Evolutionary conservation across 2,329 filamentous ascomycete genomes (phyloP), one percentile per base, ranked within the genome.

Genomic region (Lachnellula suecica): DNA sequence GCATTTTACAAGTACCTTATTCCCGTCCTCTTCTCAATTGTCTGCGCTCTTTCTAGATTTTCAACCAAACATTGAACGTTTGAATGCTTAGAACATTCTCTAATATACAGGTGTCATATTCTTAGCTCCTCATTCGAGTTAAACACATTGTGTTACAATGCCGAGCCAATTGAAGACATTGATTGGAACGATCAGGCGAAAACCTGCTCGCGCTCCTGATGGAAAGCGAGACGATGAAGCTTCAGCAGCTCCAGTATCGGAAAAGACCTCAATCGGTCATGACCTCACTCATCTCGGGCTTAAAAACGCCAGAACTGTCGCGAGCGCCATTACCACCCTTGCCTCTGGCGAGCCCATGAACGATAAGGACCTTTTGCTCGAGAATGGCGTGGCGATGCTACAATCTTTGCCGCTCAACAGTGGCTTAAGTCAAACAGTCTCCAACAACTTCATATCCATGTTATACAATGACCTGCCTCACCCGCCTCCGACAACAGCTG

Each of bases 381-480:
- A 81, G 57, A 66, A 79, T 65, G 77, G 75, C 17, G 76, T 81
- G 2, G 64, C 73, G 11, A 78, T 80, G 74, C 70, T 81, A 19
- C 77, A 79, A 56, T 66, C 68, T 1, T 64, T 79, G n/a, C 77
- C 77, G 8, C 56, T 66, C 13, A 76, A 79, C 64, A 79, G 76
- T 58, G 71, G 75, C 11, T 66, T 79, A n/a, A 71, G 73, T 45
- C 62, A 70, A 38, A 72, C 68, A n/a, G 68, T 78, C 6, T 76
- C 76, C 4, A 71, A 77, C 63, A 71, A 70, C 20, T 80, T 80
- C 64, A 79, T 80, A 52, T 67, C 67, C 5, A 78, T 79, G 76
- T 70, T 81, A 4, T 81, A 74, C 71, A 63, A 75, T 54, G 77
- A 79, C 58, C 67, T 81, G 13, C 77, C 77, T 27, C 78, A 81